Percentiles rank a stretch among this genome's conserved stretches.
These are phyloP conservation scores for Solanum rostratum DNA, from an alignment of 257 asterid genomes.

Conservation along the genomic window DNA sequence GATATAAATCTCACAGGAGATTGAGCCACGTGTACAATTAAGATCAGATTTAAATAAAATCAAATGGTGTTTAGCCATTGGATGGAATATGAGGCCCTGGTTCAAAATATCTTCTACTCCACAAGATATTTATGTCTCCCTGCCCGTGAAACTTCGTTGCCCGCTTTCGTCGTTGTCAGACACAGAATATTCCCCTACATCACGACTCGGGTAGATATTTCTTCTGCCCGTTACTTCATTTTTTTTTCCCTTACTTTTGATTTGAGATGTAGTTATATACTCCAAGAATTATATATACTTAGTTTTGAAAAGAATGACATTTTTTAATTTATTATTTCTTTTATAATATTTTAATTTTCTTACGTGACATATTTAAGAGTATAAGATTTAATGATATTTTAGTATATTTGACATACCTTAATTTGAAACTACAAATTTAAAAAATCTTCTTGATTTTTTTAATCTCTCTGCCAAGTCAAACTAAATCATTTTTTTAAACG, in stretches of 20 bases:
- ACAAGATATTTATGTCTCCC: not conserved
- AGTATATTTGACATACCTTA: no score
- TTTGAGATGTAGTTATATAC: not conserved
- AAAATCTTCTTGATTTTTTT: no score
- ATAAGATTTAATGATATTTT: no score
- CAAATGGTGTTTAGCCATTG: constrained; percentile 27
- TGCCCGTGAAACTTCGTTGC: not conserved
- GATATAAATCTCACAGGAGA: constrained; percentile 24
- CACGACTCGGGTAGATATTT: not conserved
- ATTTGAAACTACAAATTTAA: no score
- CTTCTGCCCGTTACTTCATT: not conserved
- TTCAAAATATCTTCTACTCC: not conserved
- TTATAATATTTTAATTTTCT: no score
- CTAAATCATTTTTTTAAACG: no score
- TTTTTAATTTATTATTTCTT: no score
- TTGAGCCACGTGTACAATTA: constrained; percentile 34
- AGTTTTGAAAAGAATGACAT: no score
- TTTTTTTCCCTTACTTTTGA: not conserved
- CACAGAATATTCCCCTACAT: not conserved
- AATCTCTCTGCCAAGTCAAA: no score
- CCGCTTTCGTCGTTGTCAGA: constrained; percentile 10
- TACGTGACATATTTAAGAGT: no score
- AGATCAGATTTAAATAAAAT: not conserved
- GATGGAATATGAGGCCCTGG: not conserved
- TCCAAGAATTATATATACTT: not conserved